A percentile compares a stretch with the other conserved stretches of the same genome.
phyloP scores from a whole-genome alignment of 306 rosid species.

The Lotus japonicus region DNA sequence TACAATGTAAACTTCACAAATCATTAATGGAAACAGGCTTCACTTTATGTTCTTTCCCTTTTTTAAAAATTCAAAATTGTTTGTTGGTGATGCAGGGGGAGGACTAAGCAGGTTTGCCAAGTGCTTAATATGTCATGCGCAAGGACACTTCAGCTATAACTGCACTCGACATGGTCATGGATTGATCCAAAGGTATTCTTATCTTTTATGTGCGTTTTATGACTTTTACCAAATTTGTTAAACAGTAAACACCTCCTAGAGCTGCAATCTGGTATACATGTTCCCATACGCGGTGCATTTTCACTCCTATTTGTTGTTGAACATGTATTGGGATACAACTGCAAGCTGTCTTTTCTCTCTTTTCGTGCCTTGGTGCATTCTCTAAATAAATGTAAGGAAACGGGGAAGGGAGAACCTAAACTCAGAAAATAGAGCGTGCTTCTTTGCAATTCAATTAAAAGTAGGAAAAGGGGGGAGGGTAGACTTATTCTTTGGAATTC shows the following conservation, averaged over 20 bases:
- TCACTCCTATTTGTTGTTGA: no score
- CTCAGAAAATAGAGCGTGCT: no score
- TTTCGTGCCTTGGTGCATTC: no score
- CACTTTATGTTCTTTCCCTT: background rate
- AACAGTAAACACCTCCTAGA: no score
- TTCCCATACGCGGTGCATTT: no score
- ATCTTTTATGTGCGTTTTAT: conserved; percentile 11
- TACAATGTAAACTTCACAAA: background rate
- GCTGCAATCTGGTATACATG: background rate
- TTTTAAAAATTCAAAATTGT: conserved; percentile 4
- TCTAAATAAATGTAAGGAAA: no score
- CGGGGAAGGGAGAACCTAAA: no score
- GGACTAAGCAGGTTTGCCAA: conserved; percentile 60
- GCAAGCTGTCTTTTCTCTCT: no score
- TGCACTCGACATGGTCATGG: conserved; percentile 52
- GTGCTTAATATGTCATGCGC: conserved; percentile 59
- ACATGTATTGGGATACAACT: no score
- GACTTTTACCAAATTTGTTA: background rate
- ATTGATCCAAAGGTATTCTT: conserved; percentile 49
- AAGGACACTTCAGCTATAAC: conserved; percentile 57
- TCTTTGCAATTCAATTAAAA: no score
- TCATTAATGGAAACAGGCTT: background rate
- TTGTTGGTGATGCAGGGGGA: conserved; percentile 53
- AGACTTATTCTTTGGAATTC: no score
- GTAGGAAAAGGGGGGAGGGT: no score